A percentile compares a stretch with the other conserved stretches of the same genome.
phyloP scores from a whole-genome alignment of 169 alveolate species.

The Perkinsus marinus region DNA sequence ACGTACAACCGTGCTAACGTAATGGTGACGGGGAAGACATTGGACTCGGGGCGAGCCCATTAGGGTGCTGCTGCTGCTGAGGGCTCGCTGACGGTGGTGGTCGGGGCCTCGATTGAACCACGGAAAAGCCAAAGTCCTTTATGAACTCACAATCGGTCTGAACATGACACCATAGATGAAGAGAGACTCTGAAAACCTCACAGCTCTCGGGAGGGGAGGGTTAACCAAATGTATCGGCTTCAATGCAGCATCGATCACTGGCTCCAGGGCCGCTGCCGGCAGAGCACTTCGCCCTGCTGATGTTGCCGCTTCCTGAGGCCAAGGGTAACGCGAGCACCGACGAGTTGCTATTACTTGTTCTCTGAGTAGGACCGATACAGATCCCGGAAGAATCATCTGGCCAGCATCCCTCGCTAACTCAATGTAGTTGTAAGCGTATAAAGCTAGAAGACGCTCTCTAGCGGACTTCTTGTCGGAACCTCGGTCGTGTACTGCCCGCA shows the following conservation, averaged over 20 bases:
- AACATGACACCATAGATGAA: background rate
- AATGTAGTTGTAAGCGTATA: background rate
- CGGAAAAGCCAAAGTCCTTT: background rate
- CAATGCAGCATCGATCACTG: background rate
- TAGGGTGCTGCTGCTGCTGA: background rate
- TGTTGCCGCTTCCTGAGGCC: background rate
- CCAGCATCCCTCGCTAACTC: background rate
- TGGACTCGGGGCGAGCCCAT: background rate
- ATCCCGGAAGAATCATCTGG: background rate
- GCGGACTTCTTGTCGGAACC: background rate
- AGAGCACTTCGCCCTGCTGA: background rate
- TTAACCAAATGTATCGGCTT: background rate
- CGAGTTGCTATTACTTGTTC: background rate
- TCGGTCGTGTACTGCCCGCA: background rate
- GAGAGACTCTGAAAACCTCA: background rate
- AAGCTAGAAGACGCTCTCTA: background rate
- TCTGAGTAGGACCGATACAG: background rate
- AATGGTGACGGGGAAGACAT: background rate
- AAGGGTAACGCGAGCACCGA: background rate
- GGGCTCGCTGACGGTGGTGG: background rate
- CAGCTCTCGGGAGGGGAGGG: background rate
- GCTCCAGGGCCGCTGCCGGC: background rate
- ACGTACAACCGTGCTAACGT: background rate
- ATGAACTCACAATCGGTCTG: background rate
- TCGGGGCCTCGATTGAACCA: background rate